Conservation (phyloP, 2,329 filamentous ascomycete species). For the Knufia petricola region DNA sequence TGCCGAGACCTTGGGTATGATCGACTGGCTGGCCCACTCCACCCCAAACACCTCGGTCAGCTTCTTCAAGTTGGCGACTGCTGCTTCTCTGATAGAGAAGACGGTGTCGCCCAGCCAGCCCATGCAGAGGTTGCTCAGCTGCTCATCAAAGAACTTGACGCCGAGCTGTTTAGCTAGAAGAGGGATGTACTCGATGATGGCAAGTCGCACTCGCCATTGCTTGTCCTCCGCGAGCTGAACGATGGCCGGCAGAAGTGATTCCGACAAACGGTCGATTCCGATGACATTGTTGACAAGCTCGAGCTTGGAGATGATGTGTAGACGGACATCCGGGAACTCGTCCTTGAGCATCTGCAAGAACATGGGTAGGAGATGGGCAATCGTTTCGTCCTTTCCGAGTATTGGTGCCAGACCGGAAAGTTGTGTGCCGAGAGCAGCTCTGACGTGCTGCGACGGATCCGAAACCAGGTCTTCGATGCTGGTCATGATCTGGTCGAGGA, state of each 20-base stretch:
- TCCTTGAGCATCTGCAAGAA: slow-evolving; percentile 99
- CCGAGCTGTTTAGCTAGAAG: slow-evolving; percentile 90
- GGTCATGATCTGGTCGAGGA: slow-evolving; percentile 93
- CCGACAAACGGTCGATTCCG: slow-evolving; percentile 90
- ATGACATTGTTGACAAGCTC: slow-evolving; percentile 98
- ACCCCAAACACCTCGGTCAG: slow-evolving; percentile 97
- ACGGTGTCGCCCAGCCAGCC: slow-evolving; percentile 97
- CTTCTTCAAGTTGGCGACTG: slow-evolving; percentile 96
- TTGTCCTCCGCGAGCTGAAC: slow-evolving; percentile 97
- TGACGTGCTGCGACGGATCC: slow-evolving; percentile 92
- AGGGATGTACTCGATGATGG: slow-evolving; percentile 98
- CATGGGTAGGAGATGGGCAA: slow-evolving; percentile 93
- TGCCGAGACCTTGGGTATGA: slow-evolving; percentile 95
- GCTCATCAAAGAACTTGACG: slow-evolving; percentile 96
- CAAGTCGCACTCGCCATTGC: slow-evolving; percentile 85
- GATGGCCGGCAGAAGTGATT: slow-evolving; percentile 92
- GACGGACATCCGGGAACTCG: slow-evolving; percentile 92
- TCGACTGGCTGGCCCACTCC: slow-evolving; percentile 92
- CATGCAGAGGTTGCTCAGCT: slow-evolving; percentile 92
- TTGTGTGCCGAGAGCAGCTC: slow-evolving; percentile 87
- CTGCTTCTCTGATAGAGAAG: slow-evolving; percentile 95
- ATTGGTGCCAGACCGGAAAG: slow-evolving; percentile 96
- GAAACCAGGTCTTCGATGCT: slow-evolving; percentile 93
- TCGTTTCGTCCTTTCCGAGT: slow-evolving; percentile 97
- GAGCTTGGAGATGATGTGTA: slow-evolving; percentile 99